These are phyloP conservation scores for Saccharum spontaneum DNA, from an alignment of 176 grass and related monocot genomes.

Conservation along the genomic window DNA sequence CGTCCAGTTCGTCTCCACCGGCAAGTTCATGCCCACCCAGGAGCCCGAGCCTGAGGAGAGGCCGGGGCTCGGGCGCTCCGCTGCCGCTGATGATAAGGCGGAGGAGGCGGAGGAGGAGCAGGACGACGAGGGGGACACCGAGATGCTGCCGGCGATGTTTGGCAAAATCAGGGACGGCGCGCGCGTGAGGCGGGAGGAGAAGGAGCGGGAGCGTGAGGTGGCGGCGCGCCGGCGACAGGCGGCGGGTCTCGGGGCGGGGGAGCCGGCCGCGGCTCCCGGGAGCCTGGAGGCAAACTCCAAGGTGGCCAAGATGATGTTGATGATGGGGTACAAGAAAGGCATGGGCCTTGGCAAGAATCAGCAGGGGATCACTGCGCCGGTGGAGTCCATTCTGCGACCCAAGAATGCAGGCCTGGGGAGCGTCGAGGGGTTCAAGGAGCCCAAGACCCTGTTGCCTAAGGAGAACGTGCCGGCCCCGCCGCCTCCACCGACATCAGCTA, in stretches of 20 bases:
- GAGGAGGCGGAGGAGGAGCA: constrained; percentile 22
- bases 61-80: constrained; percentile 28
- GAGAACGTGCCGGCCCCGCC: constrained; percentile 7
- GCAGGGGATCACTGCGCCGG: constrained; percentile 51
- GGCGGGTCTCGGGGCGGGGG: constrained; percentile 12
- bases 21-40: constrained; percentile 39
- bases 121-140: constrained; percentile 26
- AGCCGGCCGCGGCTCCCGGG: constrained; percentile 20
- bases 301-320: constrained; percentile 69
- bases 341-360: constrained; percentile 68
- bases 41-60: constrained; percentile 32
- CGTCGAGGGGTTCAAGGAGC: constrained; percentile 74
- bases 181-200: constrained; percentile 67
- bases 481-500: background rate
- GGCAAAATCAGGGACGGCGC: constrained; percentile 61
- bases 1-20: constrained; percentile 66
- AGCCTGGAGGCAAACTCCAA: constrained; percentile 45
- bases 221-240: constrained; percentile 39
- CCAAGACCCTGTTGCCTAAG: constrained; percentile 48
- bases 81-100: background rate
- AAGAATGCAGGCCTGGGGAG: constrained; percentile 77
- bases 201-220: constrained; percentile 48
- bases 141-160: constrained; percentile 25
- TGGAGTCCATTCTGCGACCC: constrained; percentile 51
- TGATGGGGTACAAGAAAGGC: constrained; percentile 77